Evolutionary conservation across 257 asterid genomes (phyloP).

Genomic region (Nemophila menziesii): DNA sequence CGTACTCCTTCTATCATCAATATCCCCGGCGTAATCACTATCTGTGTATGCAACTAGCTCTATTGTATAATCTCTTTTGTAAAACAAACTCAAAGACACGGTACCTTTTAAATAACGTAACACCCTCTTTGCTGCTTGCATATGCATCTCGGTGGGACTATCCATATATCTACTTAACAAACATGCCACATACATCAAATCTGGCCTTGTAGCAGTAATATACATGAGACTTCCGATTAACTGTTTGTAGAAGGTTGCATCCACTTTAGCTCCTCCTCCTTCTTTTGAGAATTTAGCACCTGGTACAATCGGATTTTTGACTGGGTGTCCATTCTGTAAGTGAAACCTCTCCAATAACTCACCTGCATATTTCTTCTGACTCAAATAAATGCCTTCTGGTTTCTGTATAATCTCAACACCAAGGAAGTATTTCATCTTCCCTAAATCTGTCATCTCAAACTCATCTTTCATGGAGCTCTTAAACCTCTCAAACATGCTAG

Average conservation of each 20-base stretch:
- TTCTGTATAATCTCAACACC: neutral
- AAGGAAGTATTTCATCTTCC: neutral
- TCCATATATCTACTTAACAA: neutral
- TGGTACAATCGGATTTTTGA: neutral
- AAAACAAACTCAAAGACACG: neutral
- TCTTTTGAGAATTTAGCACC: neutral
- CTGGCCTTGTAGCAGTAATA: neutral
- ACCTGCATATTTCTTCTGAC: neutral
- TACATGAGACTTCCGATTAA: neutral
- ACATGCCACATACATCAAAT: neutral
- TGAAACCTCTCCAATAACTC: neutral
- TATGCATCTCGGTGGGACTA: neutral
- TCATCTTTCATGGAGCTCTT: no score
- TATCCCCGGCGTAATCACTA: neutral
- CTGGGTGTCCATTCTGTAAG: neutral
- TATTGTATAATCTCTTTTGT: neutral
- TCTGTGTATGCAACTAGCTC: neutral
- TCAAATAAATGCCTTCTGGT: neutral
- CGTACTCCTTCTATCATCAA: neutral
- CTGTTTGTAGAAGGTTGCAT: neutral
- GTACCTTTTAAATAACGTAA: neutral
- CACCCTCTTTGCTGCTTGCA: neutral
- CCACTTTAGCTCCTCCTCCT: no score
- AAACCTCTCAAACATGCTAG: no score
- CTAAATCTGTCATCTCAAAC: no score